Base-by-base conservation (phyloP, 805 yeast species). In the Metschnikowia hibisci region DNA sequence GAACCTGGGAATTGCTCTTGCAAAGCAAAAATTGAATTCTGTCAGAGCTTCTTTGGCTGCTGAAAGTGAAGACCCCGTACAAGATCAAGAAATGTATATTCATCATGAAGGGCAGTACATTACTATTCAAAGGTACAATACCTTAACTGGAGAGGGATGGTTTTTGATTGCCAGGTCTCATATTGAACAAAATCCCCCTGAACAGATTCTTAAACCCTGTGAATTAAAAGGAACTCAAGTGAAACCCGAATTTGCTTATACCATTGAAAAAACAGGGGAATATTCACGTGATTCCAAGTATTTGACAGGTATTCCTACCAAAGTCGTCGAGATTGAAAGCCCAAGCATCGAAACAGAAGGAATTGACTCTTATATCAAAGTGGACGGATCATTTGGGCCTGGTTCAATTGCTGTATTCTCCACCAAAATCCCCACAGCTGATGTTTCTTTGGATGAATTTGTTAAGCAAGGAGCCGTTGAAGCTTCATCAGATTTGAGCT, bases 81-180 rank as follows among this genome's bases (percentile, higher is more conserved):
- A 71, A 41, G 74, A 71, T 45, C 86, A 86, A 54, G 97, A 91
- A 63, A 88, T 87, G 85, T 91, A 87, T 61, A 86, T 91, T 32
- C 97, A 91, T 58, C 96, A 87, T 56, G 95, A 89, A 50, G 96
- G 87, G 11, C 96, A 90, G 61, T 91, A 76, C 61, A 87, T 91
- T 45, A 90, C 97, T 0, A 81, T 91, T 42, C 97, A 91, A 62
- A 73, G 98, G 53, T 77, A 82, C 22, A 87, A 87, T 59, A 84
- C 95, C 0, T 76, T 80, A 50, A 81, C 88, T 2, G 98, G 98
- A 2, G 75, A 76, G 45, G 99, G 99, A 2, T 87, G 85, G 79
- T 88, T 86, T 54, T 70, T 93, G 54, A 77, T 91, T 55, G 96
- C 96, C 0, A 78, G 96, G 58, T 80, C 93, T 2, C 88, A 87